Evolutionary conservation across 169 alveolate genomes (phyloP).

Genomic region (Amoebophrya sp.): DNA sequence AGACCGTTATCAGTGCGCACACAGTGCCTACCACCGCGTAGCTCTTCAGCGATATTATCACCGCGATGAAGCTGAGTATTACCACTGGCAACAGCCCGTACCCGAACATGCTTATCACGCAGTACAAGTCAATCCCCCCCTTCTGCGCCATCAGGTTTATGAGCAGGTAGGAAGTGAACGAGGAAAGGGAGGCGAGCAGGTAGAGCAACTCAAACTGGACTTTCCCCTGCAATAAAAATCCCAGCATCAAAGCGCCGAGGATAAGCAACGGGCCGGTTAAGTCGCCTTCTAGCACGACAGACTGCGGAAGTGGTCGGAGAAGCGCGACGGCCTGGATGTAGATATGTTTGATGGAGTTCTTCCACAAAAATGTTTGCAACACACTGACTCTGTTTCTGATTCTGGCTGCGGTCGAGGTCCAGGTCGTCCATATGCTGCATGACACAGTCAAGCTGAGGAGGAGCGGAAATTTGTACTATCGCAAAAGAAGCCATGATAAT

Average conservation of each 20-base stretch:
- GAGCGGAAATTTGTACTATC: too few relatives aligned
- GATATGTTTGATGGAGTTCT: too few relatives aligned
- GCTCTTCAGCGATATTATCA: constrained; percentile 44
- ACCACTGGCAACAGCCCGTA: constrained; percentile 64
- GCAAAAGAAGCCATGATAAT: too few relatives aligned
- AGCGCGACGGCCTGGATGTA: constrained; percentile 15
- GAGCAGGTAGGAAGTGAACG: constrained; percentile 55
- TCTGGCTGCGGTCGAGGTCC: too few relatives aligned
- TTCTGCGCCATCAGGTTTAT: constrained; percentile 58
- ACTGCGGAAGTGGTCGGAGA: not conserved
- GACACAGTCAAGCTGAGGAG: too few relatives aligned
- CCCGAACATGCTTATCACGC: constrained; percentile 37
- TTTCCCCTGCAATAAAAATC: constrained; percentile 24
- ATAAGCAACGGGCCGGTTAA: not conserved
- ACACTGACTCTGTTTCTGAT: too few relatives aligned
- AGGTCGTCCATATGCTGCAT: too few relatives aligned
- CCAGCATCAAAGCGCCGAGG: not conserved
- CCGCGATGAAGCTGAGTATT: constrained; percentile 56
- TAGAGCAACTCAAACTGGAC: constrained; percentile 61
- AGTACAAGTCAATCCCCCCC: constrained; percentile 52
- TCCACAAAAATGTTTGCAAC: too few relatives aligned
- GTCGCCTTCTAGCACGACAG: not conserved
- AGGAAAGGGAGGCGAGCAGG: constrained; percentile 56
- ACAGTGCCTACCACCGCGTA: constrained; percentile 48
- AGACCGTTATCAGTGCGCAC: constrained; percentile 49